These are phyloP conservation scores for Phylloboletellus chloephorus DNA, from an alignment of 1,284 basidiomycete genomes.

Conservation along the genomic window DNA sequence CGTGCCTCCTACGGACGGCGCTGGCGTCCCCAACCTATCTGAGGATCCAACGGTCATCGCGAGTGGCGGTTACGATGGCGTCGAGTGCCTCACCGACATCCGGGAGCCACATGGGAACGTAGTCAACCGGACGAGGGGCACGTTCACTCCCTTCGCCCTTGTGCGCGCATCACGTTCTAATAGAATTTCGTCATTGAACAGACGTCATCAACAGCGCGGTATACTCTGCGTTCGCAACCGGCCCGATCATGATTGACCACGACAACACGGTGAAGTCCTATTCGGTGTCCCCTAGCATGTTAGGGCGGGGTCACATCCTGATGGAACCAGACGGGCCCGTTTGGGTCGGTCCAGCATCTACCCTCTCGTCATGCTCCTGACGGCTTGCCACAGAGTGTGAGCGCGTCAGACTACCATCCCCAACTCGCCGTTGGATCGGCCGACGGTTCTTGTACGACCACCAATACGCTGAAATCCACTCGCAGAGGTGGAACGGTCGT, in stretches of 20 bases:
- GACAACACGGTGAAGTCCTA: conserved; percentile 74
- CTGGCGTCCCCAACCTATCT: conserved; percentile 41
- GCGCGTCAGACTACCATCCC: conserved; percentile 80
- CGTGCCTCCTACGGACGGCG: conserved; percentile 40
- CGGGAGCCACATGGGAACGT: conserved; percentile 57
- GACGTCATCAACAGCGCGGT: conserved; percentile 66
- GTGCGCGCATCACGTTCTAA: neutral
- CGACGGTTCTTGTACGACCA: conserved; percentile 75
- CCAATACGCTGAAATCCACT: conserved; percentile 64
- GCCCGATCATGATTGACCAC: conserved; percentile 69
- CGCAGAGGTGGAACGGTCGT: conserved; percentile 66
- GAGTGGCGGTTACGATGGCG: conserved; percentile 75
- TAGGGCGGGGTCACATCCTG: conserved; percentile 67
- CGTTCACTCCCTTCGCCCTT: conserved; percentile 8
- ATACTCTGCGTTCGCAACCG: conserved; percentile 61
- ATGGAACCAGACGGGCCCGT: conserved; percentile 72
- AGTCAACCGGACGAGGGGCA: conserved; percentile 73
- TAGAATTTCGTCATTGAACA: conserved; percentile 25
- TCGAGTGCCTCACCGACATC: conserved; percentile 68
- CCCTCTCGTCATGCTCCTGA: neutral
- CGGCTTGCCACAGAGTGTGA: conserved; percentile 50
- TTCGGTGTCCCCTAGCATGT: conserved; percentile 62
- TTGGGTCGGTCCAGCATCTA: conserved; percentile 50
- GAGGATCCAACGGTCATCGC: conserved; percentile 67
- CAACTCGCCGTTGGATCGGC: conserved; percentile 76